phyloP scores from a whole-genome alignment of 176 grass and related monocot genomes.

The Triticum monococcum region DNA sequence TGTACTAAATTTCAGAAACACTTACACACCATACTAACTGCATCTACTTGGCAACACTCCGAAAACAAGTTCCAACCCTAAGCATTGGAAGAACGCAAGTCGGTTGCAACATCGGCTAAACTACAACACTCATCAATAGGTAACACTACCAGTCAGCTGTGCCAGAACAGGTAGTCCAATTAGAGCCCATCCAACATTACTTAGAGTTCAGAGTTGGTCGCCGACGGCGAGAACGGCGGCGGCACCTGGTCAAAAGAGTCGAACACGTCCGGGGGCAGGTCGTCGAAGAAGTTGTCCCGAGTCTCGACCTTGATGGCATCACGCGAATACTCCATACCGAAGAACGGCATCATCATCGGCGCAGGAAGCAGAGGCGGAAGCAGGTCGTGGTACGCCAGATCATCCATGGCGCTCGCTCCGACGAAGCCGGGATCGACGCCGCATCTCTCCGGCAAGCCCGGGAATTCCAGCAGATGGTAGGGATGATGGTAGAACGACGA shows the following conservation, averaged over 20 bases:
- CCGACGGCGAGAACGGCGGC: conserved; percentile 7
- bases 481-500: conserved; percentile 14
- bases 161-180: neutral
- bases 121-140: neutral
- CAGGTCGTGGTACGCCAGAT: conserved; percentile 29
- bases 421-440: conserved; percentile 3
- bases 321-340: neutral
- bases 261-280: conserved; percentile 50
- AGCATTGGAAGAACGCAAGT: neutral
- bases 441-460: neutral
- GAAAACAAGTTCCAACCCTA: neutral
- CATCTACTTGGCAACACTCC: neutral
- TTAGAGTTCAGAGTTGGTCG: conserved; percentile 11
- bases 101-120: neutral
- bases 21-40: neutral
- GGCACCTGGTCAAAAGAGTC: conserved; percentile 38
- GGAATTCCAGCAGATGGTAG: conserved; percentile 36
- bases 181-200: neutral
- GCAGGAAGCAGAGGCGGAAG: conserved; percentile 6
- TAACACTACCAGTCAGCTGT: neutral
- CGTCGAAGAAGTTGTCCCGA: conserved; percentile 41
- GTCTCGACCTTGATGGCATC: conserved; percentile 20
- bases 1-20: neutral
- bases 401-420: neutral
- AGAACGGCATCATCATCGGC: conserved; percentile 31